phyloP scores from a whole-genome alignment of 176 grass and related monocot genomes.

The Oryza australiensis region DNA sequence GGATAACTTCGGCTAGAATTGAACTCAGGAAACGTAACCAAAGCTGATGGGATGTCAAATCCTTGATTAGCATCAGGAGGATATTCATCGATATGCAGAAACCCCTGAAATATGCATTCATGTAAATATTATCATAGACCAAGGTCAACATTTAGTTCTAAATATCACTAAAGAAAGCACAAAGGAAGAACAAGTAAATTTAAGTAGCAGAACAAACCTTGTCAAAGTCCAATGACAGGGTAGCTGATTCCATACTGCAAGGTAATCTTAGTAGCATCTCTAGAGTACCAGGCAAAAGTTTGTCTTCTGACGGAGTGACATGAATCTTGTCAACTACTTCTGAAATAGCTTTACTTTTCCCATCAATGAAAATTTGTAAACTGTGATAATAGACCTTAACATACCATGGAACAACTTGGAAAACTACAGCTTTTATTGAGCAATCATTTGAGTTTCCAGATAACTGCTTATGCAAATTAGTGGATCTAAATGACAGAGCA shows the following conservation, averaged over 20 bases:
- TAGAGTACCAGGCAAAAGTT: slow-evolving; percentile 81
- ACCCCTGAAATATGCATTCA: slow-evolving; percentile 60
- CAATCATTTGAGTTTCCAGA: slow-evolving; percentile 56
- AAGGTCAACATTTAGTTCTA: slow-evolving; percentile 9
- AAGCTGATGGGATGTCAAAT: slow-evolving; percentile 98
- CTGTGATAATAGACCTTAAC: slow-evolving; percentile 98
- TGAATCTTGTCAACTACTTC: slow-evolving; percentile 83
- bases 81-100: slow-evolving; percentile 97
- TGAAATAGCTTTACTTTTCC: slow-evolving; percentile 56
- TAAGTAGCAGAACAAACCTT: slow-evolving; percentile 67
- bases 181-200: slow-evolving; percentile 11
- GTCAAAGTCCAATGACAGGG: slow-evolving; percentile 88
- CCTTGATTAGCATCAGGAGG: slow-evolving; percentile 99
- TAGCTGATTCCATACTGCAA: slow-evolving; percentile 70
- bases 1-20: slow-evolving; percentile 70
- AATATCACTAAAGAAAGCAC: not conserved
- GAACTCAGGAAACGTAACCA: slow-evolving; percentile 92
- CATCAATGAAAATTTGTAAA: slow-evolving; percentile 78
- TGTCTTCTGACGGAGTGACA: slow-evolving; percentile 93
- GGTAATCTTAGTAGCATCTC: slow-evolving; percentile 80
- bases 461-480: slow-evolving; percentile 50
- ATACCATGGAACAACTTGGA: slow-evolving; percentile 98
- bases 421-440: slow-evolving; percentile 62
- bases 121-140: slow-evolving; percentile 23
- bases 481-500: slow-evolving; percentile 82